phyloP scores from a whole-genome alignment of 2,329 filamentous ascomycete species.

The Fusarium coicis region DNA sequence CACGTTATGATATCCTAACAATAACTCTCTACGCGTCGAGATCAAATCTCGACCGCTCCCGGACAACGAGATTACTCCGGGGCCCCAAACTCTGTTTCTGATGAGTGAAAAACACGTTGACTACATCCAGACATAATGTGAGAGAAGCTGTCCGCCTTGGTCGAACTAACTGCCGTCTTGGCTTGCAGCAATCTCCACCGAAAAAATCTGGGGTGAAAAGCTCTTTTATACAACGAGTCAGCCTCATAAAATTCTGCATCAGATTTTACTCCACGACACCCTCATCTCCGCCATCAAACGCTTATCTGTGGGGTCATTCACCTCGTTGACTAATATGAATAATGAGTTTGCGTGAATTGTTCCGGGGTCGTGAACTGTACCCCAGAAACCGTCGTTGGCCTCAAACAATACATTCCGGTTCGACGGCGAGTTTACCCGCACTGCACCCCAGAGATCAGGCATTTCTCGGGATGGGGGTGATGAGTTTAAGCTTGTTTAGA shows the following conservation, averaged over 20 bases:
- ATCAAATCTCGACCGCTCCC: background rate
- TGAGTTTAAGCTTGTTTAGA: constrained; percentile 18
- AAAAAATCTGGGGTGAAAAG: background rate
- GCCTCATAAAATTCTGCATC: background rate
- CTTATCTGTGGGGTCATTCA: constrained; percentile 33
- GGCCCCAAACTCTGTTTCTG: constrained; percentile 15
- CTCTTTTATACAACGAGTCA: constrained; percentile 13
- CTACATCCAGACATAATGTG: background rate
- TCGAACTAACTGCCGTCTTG: background rate
- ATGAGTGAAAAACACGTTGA: background rate
- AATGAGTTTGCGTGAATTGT: constrained; percentile 5
- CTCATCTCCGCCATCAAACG: constrained; percentile 15
- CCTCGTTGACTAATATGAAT: constrained; percentile 31
- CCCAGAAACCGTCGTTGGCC: constrained; percentile 1
- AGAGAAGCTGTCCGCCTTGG: background rate
- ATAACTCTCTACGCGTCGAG: constrained; percentile 15
- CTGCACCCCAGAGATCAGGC: constrained; percentile 22
- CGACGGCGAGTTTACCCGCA: constrained; percentile 3
- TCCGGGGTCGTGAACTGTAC: background rate
- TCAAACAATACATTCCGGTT: background rate
- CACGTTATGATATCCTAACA: constrained; percentile 40
- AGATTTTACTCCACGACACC: background rate
- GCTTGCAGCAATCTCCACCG: background rate
- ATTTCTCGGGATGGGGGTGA: background rate
- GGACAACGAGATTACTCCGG: constrained; percentile 29